phyloP scores from a whole-genome alignment of 2,329 filamentous ascomycete genomes.

The Talaromyces sp. region DNA sequence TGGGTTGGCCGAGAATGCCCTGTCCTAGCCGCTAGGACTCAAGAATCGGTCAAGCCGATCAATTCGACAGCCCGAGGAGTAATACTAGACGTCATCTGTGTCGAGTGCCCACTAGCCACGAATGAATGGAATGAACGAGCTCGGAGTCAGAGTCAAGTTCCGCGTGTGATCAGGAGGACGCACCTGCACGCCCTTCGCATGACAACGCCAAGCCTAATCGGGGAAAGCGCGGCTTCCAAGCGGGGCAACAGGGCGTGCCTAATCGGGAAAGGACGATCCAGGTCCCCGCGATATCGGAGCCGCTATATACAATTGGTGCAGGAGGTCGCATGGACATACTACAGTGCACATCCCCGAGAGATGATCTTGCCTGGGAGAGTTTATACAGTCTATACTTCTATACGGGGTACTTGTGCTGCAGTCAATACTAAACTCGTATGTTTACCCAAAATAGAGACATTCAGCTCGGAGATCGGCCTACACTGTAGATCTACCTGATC shows the following conservation, averaged over 20 bases:
- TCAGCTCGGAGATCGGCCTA: too few relatives aligned
- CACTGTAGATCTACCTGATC: neutral
- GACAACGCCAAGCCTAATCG: constrained; percentile 31
- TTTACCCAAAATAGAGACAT: too few relatives aligned
- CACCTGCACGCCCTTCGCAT: constrained; percentile 33
- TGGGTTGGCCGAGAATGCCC: neutral
- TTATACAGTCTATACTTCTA: too few relatives aligned
- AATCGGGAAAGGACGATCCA: constrained; percentile 5
- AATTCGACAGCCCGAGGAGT: neutral
- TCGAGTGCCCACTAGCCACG: neutral
- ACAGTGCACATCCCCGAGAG: too few relatives aligned
- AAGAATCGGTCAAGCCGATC: constrained; percentile 1
- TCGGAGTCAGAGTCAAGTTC: constrained; percentile 7
- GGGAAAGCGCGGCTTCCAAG: constrained; percentile 11
- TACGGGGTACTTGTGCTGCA: too few relatives aligned
- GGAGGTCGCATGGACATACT: neutral
- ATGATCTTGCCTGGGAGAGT: too few relatives aligned
- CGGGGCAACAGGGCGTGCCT: constrained; percentile 1
- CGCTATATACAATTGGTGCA: neutral
- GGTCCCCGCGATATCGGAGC: constrained; percentile 16
- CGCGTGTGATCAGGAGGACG: constrained; percentile 12
- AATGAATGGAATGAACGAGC: constrained; percentile 7
- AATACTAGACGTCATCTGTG: constrained; percentile 2
- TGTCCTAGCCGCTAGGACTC: neutral
- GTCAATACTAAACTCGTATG: neutral